Evolutionary conservation across 805 yeast genomes (phyloP), one percentile per base, ranked within the genome.

Genomic region (Jamesozyma gamospora): DNA sequence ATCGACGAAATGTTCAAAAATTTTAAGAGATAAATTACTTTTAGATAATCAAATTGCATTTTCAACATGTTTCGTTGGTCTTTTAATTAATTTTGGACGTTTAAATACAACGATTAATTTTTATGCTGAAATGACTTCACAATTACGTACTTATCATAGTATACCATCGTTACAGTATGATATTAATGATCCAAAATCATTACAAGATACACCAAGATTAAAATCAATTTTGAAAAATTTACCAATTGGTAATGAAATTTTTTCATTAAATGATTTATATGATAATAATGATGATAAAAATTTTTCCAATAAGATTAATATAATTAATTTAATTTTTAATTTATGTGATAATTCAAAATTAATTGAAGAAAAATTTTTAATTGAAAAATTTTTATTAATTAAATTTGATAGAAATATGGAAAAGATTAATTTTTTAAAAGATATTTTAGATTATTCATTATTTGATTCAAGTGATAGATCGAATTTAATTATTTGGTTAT

Each of bases 41-140:
- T 64, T 66, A 41, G 85, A 81, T 45, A 71, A 69, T 44, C 73
- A 74, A 32, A 69, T 73, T 61, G 82, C 85, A 1, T 66, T 76
- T 30, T 75, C 85, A 14, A 83, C 84, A 16, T 81, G 85, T 40
- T 76, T 85, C 70, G 79, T 86, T 28, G 86, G 95, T 47, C 62
- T 90, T 29, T 67, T 90, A 44, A 96, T 90, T 14, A 90, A 90
- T 55, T 77, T 88, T 40, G 97, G 97, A 9, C 70, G 96, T 45
- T 77, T 90, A 77, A 90, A 90, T 65, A 90, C 98, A 2, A 90
- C 97, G 2, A 79, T 90, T 38, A 90, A 90, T 62, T 82, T 90
- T 56, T 95, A 86, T 41, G 85, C 94, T 17, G 96, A 87, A 54
- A 90, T 90, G 97, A 80, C 86, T 50, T 85, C 95, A 0, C 90